Conservation (phyloP, 228 moss, liverwort and hornwort genomes). For the Sphagnum magellanicum region DNA sequence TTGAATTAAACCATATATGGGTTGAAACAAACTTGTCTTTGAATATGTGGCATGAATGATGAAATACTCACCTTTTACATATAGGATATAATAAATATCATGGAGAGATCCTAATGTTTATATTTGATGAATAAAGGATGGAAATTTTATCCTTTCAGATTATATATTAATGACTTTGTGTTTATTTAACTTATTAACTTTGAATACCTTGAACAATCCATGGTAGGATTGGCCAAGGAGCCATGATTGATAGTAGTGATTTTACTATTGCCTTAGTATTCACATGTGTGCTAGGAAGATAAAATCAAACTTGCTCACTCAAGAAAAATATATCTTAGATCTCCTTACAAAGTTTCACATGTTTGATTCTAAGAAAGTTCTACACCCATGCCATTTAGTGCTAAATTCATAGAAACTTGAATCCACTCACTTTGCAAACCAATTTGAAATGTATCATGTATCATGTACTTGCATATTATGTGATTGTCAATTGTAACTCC, state of each 20-base stretch:
- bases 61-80: neutral
- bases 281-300: neutral
- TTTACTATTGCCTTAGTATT: neutral
- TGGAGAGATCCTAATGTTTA: neutral
- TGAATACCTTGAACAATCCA: neutral
- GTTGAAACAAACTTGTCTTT: neutral
- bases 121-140: neutral
- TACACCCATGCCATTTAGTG: neutral
- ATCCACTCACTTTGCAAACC: neutral
- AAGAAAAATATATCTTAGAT: neutral
- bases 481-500: neutral
- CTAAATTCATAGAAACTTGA: neutral
- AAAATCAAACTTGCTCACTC: neutral
- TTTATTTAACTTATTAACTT: neutral
- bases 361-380: neutral
- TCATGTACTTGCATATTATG: neutral
- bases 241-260: neutral
- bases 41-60: neutral
- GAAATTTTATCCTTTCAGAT: neutral
- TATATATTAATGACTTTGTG: neutral
- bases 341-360: neutral
- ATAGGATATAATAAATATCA: neutral
- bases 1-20: neutral
- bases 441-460: neutral
- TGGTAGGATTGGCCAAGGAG: neutral